Evolutionary conservation across 176 grass and related monocot genomes (phyloP).

Genomic region (Cenchrus americanus): DNA sequence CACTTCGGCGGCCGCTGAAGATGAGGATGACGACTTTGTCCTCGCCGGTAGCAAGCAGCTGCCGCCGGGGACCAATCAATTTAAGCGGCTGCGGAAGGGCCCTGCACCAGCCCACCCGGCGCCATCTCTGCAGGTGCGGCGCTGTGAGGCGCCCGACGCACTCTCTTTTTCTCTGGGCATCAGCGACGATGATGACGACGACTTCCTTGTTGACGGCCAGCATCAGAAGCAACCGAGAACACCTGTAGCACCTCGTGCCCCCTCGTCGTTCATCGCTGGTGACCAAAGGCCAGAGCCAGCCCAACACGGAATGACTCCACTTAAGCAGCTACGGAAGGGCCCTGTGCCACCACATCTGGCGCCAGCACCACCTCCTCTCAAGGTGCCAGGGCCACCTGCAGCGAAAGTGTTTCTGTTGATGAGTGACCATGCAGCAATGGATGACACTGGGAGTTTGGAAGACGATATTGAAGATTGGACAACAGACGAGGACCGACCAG

Average conservation of each 20-base stretch:
- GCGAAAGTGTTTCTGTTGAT: slow-evolving; percentile 33
- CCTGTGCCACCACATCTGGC: slow-evolving; percentile 10
- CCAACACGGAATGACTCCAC: background rate
- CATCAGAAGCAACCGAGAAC: background rate
- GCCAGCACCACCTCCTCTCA: slow-evolving; percentile 23
- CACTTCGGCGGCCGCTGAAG: slow-evolving; percentile 9
- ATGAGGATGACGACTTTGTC: slow-evolving; percentile 30
- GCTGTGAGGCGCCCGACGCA: slow-evolving; percentile 17
- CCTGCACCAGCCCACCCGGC: background rate
- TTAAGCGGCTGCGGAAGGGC: slow-evolving; percentile 68
- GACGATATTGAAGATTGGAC: slow-evolving; percentile 72
- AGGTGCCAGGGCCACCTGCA: background rate
- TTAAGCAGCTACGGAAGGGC: slow-evolving; percentile 69
- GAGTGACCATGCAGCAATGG: background rate
- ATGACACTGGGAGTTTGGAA: slow-evolving; percentile 43
- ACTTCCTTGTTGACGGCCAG: slow-evolving; percentile 11
- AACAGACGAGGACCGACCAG: slow-evolving; percentile 51
- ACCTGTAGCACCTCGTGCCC: too few species aligned
- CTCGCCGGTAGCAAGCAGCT: background rate
- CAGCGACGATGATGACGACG: slow-evolving; percentile 39
- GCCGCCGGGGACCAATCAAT: slow-evolving; percentile 1
- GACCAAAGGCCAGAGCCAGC: background rate
- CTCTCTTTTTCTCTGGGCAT: slow-evolving; percentile 27
- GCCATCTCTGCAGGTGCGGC: background rate
- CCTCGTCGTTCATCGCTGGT: background rate